Percentiles rank a stretch among this genome's conserved stretches.
Evolutionary conservation across 257 asterid species (phyloP).

Genomic region (Ajuga chamaepitys): DNA sequence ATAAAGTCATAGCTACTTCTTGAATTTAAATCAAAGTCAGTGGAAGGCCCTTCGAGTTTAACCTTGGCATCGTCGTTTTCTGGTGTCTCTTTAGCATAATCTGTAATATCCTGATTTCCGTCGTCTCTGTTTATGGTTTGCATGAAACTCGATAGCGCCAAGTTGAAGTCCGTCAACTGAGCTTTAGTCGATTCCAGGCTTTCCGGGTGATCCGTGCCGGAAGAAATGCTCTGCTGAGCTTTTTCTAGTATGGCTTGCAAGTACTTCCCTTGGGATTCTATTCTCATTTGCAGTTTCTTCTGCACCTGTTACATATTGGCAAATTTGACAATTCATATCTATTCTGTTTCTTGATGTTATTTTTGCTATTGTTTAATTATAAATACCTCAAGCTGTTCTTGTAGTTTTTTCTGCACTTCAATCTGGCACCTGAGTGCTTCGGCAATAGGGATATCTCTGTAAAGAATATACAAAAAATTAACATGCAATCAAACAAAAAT

Average conservation of each 20-base stretch:
- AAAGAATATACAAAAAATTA: background rate
- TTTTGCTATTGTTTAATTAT: background rate
- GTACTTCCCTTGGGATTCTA: slow-evolving; percentile 93
- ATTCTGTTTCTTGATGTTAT: background rate
- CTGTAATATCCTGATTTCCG: slow-evolving; percentile 22
- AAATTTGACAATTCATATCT: background rate
- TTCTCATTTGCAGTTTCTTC: slow-evolving; percentile 80
- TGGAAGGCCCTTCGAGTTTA: slow-evolving; percentile 47
- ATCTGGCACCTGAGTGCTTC: slow-evolving; percentile 59
- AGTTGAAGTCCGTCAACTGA: slow-evolving; percentile 54
- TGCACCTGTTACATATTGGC: slow-evolving; percentile 48
- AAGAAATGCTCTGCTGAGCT: slow-evolving; percentile 60
- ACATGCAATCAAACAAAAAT: too few species aligned
- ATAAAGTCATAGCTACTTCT: slow-evolving; percentile 60
- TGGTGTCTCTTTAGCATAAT: slow-evolving; percentile 18
- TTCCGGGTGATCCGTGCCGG: slow-evolving; percentile 32
- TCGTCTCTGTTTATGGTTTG: slow-evolving; percentile 47
- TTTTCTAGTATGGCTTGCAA: slow-evolving; percentile 71
- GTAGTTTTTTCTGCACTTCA: slow-evolving; percentile 69
- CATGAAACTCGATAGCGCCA: slow-evolving; percentile 64
- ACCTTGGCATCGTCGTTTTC: slow-evolving; percentile 31
- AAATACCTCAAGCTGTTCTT: slow-evolving; percentile 79
- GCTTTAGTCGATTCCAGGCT: slow-evolving; percentile 50
- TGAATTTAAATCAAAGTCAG: slow-evolving; percentile 54
- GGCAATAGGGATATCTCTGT: slow-evolving; percentile 62